Percentiles rank a stretch among this genome's conserved stretches.
Evolutionary conservation across 306 rosid genomes (phyloP).

Genomic region (Prunus salicina): DNA sequence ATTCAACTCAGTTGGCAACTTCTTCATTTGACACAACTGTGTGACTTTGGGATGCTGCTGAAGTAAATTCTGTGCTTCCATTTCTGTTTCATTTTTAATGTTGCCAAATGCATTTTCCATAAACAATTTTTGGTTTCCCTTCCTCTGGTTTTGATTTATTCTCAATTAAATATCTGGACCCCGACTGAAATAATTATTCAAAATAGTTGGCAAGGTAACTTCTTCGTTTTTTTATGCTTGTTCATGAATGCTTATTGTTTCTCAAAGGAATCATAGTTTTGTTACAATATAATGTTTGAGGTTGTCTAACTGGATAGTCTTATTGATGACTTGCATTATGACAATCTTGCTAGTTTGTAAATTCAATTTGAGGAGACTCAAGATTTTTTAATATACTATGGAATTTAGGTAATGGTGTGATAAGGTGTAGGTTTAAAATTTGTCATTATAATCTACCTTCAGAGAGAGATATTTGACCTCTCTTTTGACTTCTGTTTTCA

Average conservation of each 20-base stretch:
- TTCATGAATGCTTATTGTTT: not conserved
- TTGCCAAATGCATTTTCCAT: not conserved
- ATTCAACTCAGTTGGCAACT: conserved; percentile 89
- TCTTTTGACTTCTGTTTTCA: not conserved
- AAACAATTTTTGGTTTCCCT: not conserved
- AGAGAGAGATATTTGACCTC: not conserved
- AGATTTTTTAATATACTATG: not conserved
- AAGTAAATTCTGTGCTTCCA: conserved; percentile 42
- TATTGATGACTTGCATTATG: not conserved
- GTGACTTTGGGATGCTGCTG: conserved; percentile 94
- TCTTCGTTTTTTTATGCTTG: too few relatives aligned
- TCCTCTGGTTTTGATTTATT: not conserved
- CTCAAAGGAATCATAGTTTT: not conserved
- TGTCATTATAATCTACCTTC: not conserved
- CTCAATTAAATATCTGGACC: not conserved
- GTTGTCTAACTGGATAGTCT: not conserved
- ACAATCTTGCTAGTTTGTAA: not conserved
- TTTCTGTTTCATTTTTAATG: not conserved
- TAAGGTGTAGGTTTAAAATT: not conserved
- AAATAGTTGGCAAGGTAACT: too few relatives aligned
- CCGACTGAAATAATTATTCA: too few relatives aligned
- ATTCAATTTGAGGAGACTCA: not conserved
- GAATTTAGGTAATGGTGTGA: not conserved
- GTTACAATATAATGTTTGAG: not conserved
- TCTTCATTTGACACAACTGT: conserved; percentile 88